These are phyloP conservation scores for Fusarium abutilonis DNA, from an alignment of 2,329 filamentous ascomycete species.

Conservation along the genomic window DNA sequence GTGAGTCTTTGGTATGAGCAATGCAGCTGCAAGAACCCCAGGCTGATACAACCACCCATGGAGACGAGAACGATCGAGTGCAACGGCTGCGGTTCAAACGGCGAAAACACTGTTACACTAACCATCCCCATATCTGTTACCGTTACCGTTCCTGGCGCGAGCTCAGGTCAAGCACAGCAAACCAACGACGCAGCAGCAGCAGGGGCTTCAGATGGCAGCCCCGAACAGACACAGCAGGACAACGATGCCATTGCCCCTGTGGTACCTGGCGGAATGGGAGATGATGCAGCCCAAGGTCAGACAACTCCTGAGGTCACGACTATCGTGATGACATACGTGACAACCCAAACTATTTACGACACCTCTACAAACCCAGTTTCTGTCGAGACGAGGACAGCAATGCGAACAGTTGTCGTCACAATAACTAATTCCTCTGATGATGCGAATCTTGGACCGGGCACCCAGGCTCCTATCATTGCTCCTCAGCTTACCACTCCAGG, in stretches of 20 bases:
- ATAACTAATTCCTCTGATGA: conserved; percentile 2
- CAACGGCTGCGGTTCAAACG: conserved; percentile 37
- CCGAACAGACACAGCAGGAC: background rate
- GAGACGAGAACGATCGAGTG: conserved; percentile 38
- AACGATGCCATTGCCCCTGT: background rate
- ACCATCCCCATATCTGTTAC: conserved; percentile 37
- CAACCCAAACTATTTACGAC: conserved; percentile 23
- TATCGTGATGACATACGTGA: conserved; percentile 28
- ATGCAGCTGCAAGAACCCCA: conserved; percentile 37
- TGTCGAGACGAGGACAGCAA: conserved; percentile 22
- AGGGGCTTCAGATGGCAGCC: background rate
- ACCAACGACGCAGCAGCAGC: conserved; percentile 8
- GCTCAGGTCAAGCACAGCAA: conserved; percentile 1
- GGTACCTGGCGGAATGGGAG: conserved; percentile 10
- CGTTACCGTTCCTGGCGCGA: conserved; percentile 1
- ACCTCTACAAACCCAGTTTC: conserved; percentile 13
- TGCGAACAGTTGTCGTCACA: conserved; percentile 27
- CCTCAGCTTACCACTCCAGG: conserved; percentile 2
- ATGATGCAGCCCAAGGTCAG: background rate
- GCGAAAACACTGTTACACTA: conserved; percentile 38
- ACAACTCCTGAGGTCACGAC: conserved; percentile 15
- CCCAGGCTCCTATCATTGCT: background rate
- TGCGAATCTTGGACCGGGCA: no score
- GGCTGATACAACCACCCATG: conserved; percentile 34
- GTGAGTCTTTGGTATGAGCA: conserved; percentile 46